Base-by-base conservation (phyloP, 257 asterid species). In the Forsythia suspensa region DNA sequence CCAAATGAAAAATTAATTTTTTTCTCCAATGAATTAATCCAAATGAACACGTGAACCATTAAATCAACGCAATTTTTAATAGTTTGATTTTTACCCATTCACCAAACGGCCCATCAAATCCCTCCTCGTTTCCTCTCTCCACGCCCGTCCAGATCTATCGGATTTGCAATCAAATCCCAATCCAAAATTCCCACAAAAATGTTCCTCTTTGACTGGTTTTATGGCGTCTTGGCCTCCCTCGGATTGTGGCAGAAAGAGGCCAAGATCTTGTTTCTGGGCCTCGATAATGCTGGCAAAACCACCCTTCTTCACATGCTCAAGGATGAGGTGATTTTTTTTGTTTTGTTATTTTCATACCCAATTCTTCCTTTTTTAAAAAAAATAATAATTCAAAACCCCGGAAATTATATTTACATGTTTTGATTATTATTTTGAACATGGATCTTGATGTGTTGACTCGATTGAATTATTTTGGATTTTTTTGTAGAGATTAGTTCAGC, bases 281-380 rank as follows among this genome's bases (percentile, higher is more conserved):
- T 59, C 12, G 67, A 59, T 59, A 59, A 59, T 59, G 67, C 67
- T 21, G 67, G 67, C 34, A 59, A 59, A 59, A 59, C 67, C 67
- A 59, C 67, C 11, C 67, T 59, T 59, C 67, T 59, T 59, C 67
- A 59, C 36, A 59, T 59, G 67, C 67, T 59, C 67, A 59, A 59
- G 67, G 67, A 59, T 18, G 67, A 59, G 67, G 67, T 59, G 67
- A 59, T 1, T n/a, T 18, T 59, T 55, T 55, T 57, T 2, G 20
- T 21, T 3, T 3, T 59, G 7, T 59, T 20, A 8, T 59, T n/a
- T 59, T 1, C 10, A 7, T 51, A 4, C 4, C 1, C 2, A 29
- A 29, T 29, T 29, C 34, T 29, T 29, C 34, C 34, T 29, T 29
- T 24, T 24, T 29, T 29, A 0, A 29, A 29, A 29, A 29, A 29